Evolutionary conservation across 345 rosid species (phyloP), one percentile per base, ranked within the genome.

Genomic region (Kandelia obovata): DNA sequence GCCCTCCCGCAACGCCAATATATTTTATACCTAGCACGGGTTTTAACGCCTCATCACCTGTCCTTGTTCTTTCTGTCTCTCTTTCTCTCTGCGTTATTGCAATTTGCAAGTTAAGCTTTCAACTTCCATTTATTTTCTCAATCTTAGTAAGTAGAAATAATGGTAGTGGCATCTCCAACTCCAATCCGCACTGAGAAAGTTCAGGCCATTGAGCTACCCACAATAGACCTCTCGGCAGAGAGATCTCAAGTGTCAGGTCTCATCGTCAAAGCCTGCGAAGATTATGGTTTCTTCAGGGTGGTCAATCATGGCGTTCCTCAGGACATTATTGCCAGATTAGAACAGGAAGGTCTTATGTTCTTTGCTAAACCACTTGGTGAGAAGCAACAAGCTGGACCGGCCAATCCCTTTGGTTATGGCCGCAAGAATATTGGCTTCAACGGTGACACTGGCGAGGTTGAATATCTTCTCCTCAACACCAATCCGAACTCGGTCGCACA

Each of bases 391-490:
- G 70, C 75, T 5, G 80, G 75, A 2, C 78, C 75, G 1, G 75
- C 78, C n/a, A 65, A 62, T 64, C 80, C 80, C 10, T 53, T 76
- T 5, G 83, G 83, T 13, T 80, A 80, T 26, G 83, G 83, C 20
- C 67, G 80, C 67, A 80, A 65, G 64, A 76, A 65, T n/a, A 76
- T 80, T 49, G 83, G 83, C 51, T 65, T 71, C 15, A 80, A 70
- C 25, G 83, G 83, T 19, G 83, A 80, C 47, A 27, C 49, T 2
- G 83, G 83, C 4, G 77, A 77, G 65, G 70, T 80, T 51, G 83
- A 80, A 61, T 80, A 76, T 64, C 75, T 80, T 17, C 67, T 80
- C 17, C 62, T 80, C 20, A 64, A 64, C 26, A 67, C 76, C 11
- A 59, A 71, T 52, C 78, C 78, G 53, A 49, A 23, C 52, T 72